phyloP scores from a whole-genome alignment of 306 rosid species.

The Herpetospermum pedunculosum region DNA sequence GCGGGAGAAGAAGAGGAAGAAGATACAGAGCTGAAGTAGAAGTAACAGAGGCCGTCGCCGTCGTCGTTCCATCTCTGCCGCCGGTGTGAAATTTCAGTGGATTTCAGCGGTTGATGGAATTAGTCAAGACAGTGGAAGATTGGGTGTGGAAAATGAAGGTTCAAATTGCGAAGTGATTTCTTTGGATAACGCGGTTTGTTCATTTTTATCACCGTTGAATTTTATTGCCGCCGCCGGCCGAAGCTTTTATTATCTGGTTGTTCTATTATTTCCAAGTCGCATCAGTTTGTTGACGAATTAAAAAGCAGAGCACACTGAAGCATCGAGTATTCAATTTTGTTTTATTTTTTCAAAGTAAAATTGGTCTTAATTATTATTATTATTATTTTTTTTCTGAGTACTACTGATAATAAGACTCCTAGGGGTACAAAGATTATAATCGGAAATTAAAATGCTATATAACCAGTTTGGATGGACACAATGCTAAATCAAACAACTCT shows the following conservation, averaged over 20 bases:
- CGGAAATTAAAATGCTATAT: too few relatives aligned
- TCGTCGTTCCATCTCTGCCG: background rate
- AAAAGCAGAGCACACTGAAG: background rate
- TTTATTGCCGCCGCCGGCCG: background rate
- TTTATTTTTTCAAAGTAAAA: background rate
- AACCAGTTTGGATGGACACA: too few relatives aligned
- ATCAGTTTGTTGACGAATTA: background rate
- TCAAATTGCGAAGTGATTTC: background rate
- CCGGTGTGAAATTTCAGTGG: background rate
- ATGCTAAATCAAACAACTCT: too few relatives aligned
- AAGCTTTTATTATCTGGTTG: background rate
- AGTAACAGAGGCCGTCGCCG: background rate
- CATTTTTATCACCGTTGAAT: background rate
- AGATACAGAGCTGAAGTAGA: constrained; percentile 5
- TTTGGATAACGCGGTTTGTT: background rate
- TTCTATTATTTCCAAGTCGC: background rate
- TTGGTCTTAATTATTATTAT: background rate
- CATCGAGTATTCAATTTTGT: background rate
- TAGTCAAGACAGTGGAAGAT: background rate
- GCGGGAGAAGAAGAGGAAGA: constrained; percentile 7
- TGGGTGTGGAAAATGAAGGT: background rate
- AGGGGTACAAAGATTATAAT: too few relatives aligned
- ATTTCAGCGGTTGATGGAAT: background rate
- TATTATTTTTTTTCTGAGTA: background rate
- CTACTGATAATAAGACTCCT: too few relatives aligned